Percentiles rank a stretch among this genome's conserved stretches.
Evolutionary conservation across 345 rosid genomes (phyloP).

Genomic region (Litchi chinensis): DNA sequence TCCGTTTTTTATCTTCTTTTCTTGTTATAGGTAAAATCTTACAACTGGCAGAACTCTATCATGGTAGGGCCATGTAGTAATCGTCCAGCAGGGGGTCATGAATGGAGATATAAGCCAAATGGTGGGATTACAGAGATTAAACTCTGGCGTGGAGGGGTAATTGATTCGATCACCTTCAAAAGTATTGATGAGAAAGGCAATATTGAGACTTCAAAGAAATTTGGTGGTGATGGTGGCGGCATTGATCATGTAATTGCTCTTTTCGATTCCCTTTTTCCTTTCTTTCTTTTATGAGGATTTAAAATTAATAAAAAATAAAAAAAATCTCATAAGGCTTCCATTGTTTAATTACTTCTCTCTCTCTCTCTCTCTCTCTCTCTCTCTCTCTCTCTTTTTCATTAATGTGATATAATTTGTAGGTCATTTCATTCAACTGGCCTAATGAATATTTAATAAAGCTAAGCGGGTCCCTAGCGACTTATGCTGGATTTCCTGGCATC

Average conservation of each 20-base stretch:
- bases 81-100: neutral
- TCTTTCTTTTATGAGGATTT: too few relatives aligned
- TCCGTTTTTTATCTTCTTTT: neutral
- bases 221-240: neutral
- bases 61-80: neutral
- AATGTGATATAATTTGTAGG: too few relatives aligned
- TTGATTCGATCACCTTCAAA: slow-evolving; percentile 3
- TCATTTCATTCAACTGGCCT: neutral
- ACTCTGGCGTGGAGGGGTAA: neutral
- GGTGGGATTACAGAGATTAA: slow-evolving; percentile 4
- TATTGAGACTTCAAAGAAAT: neutral
- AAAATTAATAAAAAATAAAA: too few relatives aligned
- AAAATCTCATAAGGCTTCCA: neutral
- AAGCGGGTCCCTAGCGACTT: neutral
- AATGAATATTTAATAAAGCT: neutral
- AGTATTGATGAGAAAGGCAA: neutral
- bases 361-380: too few relatives aligned
- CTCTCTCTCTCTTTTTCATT: too few relatives aligned
- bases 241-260: neutral
- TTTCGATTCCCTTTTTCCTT: too few relatives aligned
- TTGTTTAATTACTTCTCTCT: too few relatives aligned
- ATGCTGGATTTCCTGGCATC: neutral
- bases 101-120: neutral
- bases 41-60: too few relatives aligned
- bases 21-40: too few relatives aligned